phyloP scores from a whole-genome alignment of 805 yeast genomes.

The Barnettozyma californica region DNA sequence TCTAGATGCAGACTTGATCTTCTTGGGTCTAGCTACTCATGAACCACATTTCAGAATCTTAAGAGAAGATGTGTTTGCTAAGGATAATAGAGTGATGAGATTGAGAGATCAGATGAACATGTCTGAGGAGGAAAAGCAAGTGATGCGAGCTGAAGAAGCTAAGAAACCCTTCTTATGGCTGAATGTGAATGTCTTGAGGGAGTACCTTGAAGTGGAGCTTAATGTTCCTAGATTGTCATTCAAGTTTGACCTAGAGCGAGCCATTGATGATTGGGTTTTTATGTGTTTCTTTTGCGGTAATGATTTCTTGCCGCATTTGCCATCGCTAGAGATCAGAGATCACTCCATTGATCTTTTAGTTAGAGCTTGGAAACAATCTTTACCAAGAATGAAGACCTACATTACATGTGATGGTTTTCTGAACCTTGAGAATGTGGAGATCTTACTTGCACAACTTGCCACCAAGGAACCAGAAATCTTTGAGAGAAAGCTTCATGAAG shows the following conservation, averaged over 20 bases:
- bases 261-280: slow-evolving; percentile 97
- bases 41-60: slow-evolving; percentile 94
- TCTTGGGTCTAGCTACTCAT: slow-evolving; percentile 87
- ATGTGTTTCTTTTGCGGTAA: slow-evolving; percentile 99
- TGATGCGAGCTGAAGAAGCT: slow-evolving; percentile 30
- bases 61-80: slow-evolving; percentile 95
- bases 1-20: slow-evolving; percentile 91
- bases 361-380: slow-evolving; percentile 71
- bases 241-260: slow-evolving; percentile 85
- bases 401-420: slow-evolving; percentile 88
- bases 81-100: slow-evolving; percentile 37
- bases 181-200: slow-evolving; percentile 81
- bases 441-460: slow-evolving; percentile 58
- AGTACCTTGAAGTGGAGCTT: slow-evolving; percentile 81
- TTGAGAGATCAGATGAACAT: slow-evolving; percentile 47
- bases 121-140: slow-evolving; percentile 51
- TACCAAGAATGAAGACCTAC: slow-evolving; percentile 67
- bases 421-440: slow-evolving; percentile 71
- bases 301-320: slow-evolving; percentile 95
- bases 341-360: slow-evolving; percentile 83
- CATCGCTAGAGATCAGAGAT: slow-evolving; percentile 91
- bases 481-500: slow-evolving; percentile 60
- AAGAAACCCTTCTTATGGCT: slow-evolving; percentile 91
- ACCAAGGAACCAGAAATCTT: slow-evolving; percentile 75
- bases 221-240: slow-evolving; percentile 63